These are phyloP conservation scores for Vinca minor DNA, from an alignment of 257 asterid genomes.

Conservation along the genomic window DNA sequence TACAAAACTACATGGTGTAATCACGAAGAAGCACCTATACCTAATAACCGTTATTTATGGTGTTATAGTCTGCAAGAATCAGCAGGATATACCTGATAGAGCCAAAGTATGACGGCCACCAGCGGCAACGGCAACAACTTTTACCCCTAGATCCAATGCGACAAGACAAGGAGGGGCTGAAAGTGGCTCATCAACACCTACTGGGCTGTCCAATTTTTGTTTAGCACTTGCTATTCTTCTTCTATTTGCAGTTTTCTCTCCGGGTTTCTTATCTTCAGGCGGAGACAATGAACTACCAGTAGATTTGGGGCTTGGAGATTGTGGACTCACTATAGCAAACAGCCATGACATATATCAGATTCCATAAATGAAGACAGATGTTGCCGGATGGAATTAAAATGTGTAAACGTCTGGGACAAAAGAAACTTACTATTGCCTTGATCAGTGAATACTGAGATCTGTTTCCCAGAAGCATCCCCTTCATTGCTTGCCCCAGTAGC, in stretches of 20 bases:
- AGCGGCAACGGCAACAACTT: constrained; percentile 64
- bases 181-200: constrained; percentile 47
- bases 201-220: constrained; percentile 41
- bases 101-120: constrained; percentile 79
- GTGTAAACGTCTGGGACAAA: not conserved
- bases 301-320: constrained; percentile 34
- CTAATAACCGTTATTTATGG: constrained; percentile 10
- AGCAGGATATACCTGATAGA: constrained; percentile 46
- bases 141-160: constrained; percentile 59
- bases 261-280: constrained; percentile 36
- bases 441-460: constrained; percentile 30
- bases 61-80: constrained; percentile 10
- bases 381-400: not conserved
- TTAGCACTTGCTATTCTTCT: constrained; percentile 37
- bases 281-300: constrained; percentile 22
- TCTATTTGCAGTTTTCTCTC: constrained; percentile 45
- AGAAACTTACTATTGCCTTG: constrained; percentile 33
- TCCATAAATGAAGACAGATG: constrained; percentile 3
- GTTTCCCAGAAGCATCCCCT: constrained; percentile 32
- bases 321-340: constrained; percentile 29
- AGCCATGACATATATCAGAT: constrained; percentile 15
- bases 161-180: constrained; percentile 65
- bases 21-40: constrained; percentile 31
- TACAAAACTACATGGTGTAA: constrained; percentile 44
- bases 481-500: constrained; percentile 27